Evolutionary conservation across 139 green algal genomes (phyloP), one percentile per base, ranked within the genome.

Genomic region (Tetradesmus lagerheimii): DNA sequence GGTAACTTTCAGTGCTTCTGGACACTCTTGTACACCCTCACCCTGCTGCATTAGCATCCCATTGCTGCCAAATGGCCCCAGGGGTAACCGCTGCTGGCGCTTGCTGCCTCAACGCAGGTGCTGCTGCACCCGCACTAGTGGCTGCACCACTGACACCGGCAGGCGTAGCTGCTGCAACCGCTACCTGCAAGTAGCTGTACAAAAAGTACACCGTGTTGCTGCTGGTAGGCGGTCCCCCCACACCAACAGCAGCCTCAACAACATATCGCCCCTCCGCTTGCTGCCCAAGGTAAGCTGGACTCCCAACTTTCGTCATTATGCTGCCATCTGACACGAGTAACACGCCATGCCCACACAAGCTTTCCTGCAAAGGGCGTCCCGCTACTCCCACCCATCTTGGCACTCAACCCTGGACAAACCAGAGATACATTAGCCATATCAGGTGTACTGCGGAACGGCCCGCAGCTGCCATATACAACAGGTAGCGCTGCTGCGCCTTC

Each of bases 171-270:
- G 74, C 74, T 45, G 74, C 35, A 29, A 6, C 14, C 50, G 50
- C 34, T 1, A 88, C 83, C 8, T 80, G 27, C 37, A 88, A 35
- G 37, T 88, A 88, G 29, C 67, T 89, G 5, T 62, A 89, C 29
- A 89, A 35, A 67, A 83, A 89, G 71, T 89, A 78, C 8, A 89
- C 76, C 0, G 85, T 83, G 41, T 83, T 89, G 38, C 25, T 64
- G 31, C 67, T 83, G n/a, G 67, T 82, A 15, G 85, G 85, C 4
- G 85, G 85, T 12, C 85, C 71, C 4, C 62, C 80, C 23, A n/a
- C 43, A 35, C 85, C 85, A 29, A 89, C 29, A 27, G 85, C 85
- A 37, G 71, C 64, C 43, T 89, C 85, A 15, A 89, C 67, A 23
- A 89, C 34, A 27, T 89, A 89, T 29, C 39, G 35, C 15, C 41